phyloP scores from a whole-genome alignment of 2,329 filamentous ascomycete species.

The Zymoseptoria crescenta region DNA sequence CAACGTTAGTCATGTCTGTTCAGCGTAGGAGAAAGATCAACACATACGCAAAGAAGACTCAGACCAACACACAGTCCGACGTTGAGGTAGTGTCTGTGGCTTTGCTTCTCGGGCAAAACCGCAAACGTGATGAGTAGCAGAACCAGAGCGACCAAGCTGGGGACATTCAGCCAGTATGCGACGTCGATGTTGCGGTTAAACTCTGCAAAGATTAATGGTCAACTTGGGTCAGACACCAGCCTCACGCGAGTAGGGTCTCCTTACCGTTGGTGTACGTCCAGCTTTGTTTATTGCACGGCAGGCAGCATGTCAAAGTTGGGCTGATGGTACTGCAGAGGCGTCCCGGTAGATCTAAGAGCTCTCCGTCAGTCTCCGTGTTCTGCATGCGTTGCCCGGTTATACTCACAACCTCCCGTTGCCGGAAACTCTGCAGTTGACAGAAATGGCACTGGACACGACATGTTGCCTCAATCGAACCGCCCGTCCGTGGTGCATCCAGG shows the following conservation, averaged over 20 bases:
- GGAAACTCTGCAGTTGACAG: constrained; percentile 53
- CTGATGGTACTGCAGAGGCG: constrained; percentile 48
- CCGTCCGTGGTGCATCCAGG: background rate
- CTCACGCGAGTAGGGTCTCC: constrained; percentile 45
- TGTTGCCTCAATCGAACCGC: constrained; percentile 26
- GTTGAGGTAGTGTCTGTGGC: constrained; percentile 69
- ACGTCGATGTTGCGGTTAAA: constrained; percentile 7
- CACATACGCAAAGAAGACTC: constrained; percentile 62
- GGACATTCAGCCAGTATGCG: constrained; percentile 59
- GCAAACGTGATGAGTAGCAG: constrained; percentile 72
- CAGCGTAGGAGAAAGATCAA: constrained; percentile 71
- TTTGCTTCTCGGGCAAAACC: constrained; percentile 63
- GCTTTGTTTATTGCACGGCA: constrained; percentile 79
- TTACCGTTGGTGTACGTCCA: constrained; percentile 54
- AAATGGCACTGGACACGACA: constrained; percentile 59
- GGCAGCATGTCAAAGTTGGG: constrained; percentile 58
- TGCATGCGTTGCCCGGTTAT: background rate
- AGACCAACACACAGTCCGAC: constrained; percentile 82
- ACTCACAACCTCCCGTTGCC: constrained; percentile 58
- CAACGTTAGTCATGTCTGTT: constrained; percentile 29
- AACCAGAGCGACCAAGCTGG: constrained; percentile 58
- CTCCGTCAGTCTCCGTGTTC: background rate
- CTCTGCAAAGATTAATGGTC: background rate
- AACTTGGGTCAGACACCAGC: constrained; percentile 74
- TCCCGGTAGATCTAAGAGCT: constrained; percentile 30